A percentile compares a stretch with the other conserved stretches of the same genome.
Conservation (phyloP, 1,284 basidiomycete species). For the Ganoderma multipileum region DNA sequence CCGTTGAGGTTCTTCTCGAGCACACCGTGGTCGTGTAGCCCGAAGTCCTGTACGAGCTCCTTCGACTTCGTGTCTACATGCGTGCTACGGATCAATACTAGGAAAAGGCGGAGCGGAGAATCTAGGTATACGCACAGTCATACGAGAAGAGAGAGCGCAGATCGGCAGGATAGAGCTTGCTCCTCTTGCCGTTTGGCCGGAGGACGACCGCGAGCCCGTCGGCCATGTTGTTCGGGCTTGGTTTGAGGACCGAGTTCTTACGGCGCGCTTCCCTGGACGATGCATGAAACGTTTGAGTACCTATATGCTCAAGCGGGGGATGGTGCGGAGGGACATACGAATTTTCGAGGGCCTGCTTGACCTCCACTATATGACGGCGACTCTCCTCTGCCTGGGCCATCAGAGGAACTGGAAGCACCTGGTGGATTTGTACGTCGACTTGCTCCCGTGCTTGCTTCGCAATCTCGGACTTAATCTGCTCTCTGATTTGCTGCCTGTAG, state of each 20-base stretch:
- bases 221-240: conserved; percentile 47
- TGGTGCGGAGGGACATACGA: conserved; percentile 49
- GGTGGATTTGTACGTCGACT: conserved; percentile 40
- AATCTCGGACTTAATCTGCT: conserved; percentile 48
- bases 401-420: conserved; percentile 50
- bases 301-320: conserved; percentile 36
- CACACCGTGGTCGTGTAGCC: conserved; percentile 48
- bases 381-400: conserved; percentile 51
- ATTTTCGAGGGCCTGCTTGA: conserved; percentile 53
- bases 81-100: too few species aligned
- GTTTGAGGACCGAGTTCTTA: conserved; percentile 48
- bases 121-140: conserved; percentile 46
- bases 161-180: conserved; percentile 55
- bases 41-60: conserved; percentile 54
- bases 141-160: conserved; percentile 57
- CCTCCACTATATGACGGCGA: conserved; percentile 48
- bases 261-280: conserved; percentile 54
- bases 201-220: conserved; percentile 53
- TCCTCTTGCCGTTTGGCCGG: conserved; percentile 53
- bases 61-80: conserved; percentile 46
- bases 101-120: not conserved
- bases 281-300: not conserved
- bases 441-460: conserved; percentile 49
- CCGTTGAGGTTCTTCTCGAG: conserved; percentile 53
- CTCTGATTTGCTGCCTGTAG: conserved; percentile 44